Base-by-base conservation (phyloP, 768 basidiomycete species). In the Termitomyces sp. region DNA sequence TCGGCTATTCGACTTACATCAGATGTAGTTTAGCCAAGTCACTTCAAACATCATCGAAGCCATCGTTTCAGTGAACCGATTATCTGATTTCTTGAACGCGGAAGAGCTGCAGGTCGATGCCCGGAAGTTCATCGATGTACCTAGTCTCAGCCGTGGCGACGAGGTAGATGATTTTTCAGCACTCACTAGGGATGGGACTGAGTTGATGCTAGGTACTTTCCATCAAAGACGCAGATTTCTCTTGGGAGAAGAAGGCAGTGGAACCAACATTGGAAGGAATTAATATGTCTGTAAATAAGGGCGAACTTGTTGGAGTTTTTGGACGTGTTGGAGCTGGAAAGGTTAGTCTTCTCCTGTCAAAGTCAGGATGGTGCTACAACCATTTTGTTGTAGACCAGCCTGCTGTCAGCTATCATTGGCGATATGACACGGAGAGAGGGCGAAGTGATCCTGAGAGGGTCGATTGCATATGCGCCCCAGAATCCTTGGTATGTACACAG, bases 281-380 rank as follows among this genome's bases (percentile, higher is more conserved):
- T 62, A 83, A 86, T 64, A 63, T 98, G 22, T 77, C 76, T 0
- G 84, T 90, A 2, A 81, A 78, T 53, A 95, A 92, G 68, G 94
- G 95, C 7, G 90, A 97, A 63, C 72, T 98, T 5, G 77, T 94
- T 0, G 92, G 88, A 3, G 73, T 98, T 7, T 79, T 96, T 18
- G 96, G 96, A 16, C 86, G 91, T 22, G 94, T 98, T 24, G 95
- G 94, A 9, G 83, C 86, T 39, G 95, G 96, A 55, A 98, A 98
- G 81, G 89, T 87, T 22, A 59, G 53, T 53, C 1, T 10, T 13
- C 31, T 44, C 12, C 8, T 18, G 16, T 22, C 18, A 10, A 8
- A 24, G 29, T 28, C 16, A 3, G 45, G 37, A 24, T 24, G 4
- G 13, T 29, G 44, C 31, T 29, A 28, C 34, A 18, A 28, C 49